Base-by-base conservation (phyloP, 106 monocot species). In the Dioscorea dumetorum region DNA sequence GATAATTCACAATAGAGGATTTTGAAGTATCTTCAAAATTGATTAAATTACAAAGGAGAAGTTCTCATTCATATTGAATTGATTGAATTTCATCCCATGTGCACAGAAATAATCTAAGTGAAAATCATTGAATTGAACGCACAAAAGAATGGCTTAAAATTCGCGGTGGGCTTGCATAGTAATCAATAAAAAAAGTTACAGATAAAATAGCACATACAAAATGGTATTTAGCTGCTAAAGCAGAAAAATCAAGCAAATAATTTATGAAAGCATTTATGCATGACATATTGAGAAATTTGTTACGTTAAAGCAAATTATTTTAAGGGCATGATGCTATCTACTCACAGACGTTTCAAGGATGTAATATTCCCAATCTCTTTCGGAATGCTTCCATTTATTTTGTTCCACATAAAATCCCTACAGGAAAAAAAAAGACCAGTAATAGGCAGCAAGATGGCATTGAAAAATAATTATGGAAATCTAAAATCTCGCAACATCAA, bases 401-500 rank as follows among this genome's bases (percentile, higher is more conserved):
- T 76, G 58, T 95, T 95, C 91, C 95, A 86, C 95, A 95, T 95
- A 78, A 95, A 74, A 78, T 84, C 84, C 82, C 95, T 95, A 76
- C 34, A 76, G 68, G 68, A 57, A 70, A 56, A 56, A 28, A 41
- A 60, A 22, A 60, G 69, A 9, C 19, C 31, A 28, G 54, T 23
- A 13, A 70, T 33, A 14, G 24, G 33, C 12, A 7, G 12, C 34
- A 34, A 32, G 16, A 24, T 12, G 13, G 4, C 54, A 19, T 16
- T 34, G 33, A 16, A 14, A 13, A 17, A 63, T 24, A 34, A 24
- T 12, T 62, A 21, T 5, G 17, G 16, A 12, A 34, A 15, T 14
- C 34, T 12, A 35, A 63, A 2, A 20, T 60, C 5, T 60, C 18
- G 5, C 23, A 24, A 0, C 24, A 60, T 22, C 22, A 60, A 60